These are phyloP conservation scores for Phytophthora constricta DNA, from an alignment of 352 stramenopile genomes.

Conservation along the genomic window DNA sequence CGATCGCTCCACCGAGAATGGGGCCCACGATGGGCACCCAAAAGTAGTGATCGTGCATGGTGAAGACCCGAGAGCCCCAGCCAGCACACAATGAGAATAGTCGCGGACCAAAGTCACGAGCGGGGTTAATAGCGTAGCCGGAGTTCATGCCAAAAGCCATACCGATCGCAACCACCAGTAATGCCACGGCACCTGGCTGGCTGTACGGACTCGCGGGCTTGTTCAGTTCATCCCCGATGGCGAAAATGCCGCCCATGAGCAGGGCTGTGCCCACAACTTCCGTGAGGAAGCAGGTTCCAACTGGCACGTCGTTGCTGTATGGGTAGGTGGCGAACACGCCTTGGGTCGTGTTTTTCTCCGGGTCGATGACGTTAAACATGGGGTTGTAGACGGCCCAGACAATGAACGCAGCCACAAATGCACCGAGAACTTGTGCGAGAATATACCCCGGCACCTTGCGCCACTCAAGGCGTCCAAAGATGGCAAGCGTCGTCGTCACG, in stretches of 20 bases:
- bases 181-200: slow-evolving; percentile 40
- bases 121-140: slow-evolving; percentile 64
- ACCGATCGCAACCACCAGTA: slow-evolving; percentile 56
- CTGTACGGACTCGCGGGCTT: slow-evolving; percentile 41
- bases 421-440: slow-evolving; percentile 47
- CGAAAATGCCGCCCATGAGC: slow-evolving; percentile 53
- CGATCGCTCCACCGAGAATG: slow-evolving; percentile 36
- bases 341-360: slow-evolving; percentile 35
- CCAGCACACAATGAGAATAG: slow-evolving; percentile 44
- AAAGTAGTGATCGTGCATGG: slow-evolving; percentile 41
- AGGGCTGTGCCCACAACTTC: slow-evolving; percentile 56
- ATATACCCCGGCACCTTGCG: slow-evolving; percentile 52
- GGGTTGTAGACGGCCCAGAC: slow-evolving; percentile 59
- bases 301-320: slow-evolving; percentile 15
- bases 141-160: slow-evolving; percentile 75
- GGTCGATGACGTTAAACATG: slow-evolving; percentile 50
- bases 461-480: slow-evolving; percentile 51
- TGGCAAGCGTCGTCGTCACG: slow-evolving; percentile 51
- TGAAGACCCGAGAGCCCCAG: slow-evolving; percentile 50
- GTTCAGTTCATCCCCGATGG: slow-evolving; percentile 54
- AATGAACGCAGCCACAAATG: slow-evolving; percentile 44
- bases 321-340: slow-evolving; percentile 54
- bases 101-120: slow-evolving; percentile 47
- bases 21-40: slow-evolving; percentile 37
- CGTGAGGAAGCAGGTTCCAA: slow-evolving; percentile 50